Evolutionary conservation across 2,329 filamentous ascomycete genomes (phyloP).

Genomic region (Biscogniauxia sp.): DNA sequence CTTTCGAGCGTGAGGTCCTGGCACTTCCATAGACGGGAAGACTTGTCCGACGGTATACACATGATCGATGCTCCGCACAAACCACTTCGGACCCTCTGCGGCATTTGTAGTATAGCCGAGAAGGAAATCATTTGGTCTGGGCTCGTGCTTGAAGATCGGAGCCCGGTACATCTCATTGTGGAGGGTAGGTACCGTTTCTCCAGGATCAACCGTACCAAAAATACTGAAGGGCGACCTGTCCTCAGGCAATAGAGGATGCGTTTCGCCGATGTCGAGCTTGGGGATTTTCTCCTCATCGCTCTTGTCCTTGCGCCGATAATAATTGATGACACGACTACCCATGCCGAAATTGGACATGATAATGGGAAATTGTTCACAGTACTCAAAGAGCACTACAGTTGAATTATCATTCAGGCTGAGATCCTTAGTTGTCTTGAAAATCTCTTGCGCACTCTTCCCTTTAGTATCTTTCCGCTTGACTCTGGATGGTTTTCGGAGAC

Average conservation of each 20-base stretch:
- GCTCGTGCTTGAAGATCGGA: slow-evolving; percentile 83
- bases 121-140: slow-evolving; percentile 80
- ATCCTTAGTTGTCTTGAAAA: slow-evolving; percentile 78
- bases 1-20: slow-evolving; percentile 88
- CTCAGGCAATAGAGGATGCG: slow-evolving; percentile 81
- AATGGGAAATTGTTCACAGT: slow-evolving; percentile 89
- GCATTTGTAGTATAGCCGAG: slow-evolving; percentile 80
- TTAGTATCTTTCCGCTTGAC: slow-evolving; percentile 82
- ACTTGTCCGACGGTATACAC: slow-evolving; percentile 89
- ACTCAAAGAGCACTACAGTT: slow-evolving; percentile 83
- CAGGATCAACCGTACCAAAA: slow-evolving; percentile 89
- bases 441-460: slow-evolving; percentile 71
- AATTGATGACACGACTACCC: slow-evolving; percentile 95
- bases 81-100: slow-evolving; percentile 74
- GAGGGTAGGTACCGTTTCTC: slow-evolving; percentile 84
- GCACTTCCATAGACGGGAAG: slow-evolving; percentile 88
- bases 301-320: slow-evolving; percentile 82
- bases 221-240: slow-evolving; percentile 95
- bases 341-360: slow-evolving; percentile 96
- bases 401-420: slow-evolving; percentile 88
- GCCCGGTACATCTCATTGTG: slow-evolving; percentile 96
- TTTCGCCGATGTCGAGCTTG: slow-evolving; percentile 84
- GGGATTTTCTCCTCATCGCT: slow-evolving; percentile 72
- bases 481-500: slow-evolving; percentile 53
- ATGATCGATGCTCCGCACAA: slow-evolving; percentile 85